phyloP scores from a whole-genome alignment of 1,284 basidiomycete species.

The Rugiboletus extremiorientalis region DNA sequence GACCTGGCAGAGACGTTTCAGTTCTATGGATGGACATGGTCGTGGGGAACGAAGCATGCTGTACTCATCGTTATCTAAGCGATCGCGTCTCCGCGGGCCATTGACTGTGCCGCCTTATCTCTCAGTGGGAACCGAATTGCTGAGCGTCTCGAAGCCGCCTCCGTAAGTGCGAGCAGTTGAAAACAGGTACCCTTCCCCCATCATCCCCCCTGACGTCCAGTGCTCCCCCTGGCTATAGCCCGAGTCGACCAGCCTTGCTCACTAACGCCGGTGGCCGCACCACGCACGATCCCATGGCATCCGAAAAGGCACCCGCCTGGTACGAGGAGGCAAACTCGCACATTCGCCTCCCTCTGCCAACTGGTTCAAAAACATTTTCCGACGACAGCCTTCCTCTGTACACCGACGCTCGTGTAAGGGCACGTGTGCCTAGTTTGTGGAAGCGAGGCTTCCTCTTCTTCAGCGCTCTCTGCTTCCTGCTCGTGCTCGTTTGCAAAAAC shows the following conservation, averaged over 20 bases:
- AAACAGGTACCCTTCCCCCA: background rate
- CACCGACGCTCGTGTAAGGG: background rate
- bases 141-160: background rate
- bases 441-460: constrained; percentile 14
- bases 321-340: background rate
- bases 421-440: constrained; percentile 7
- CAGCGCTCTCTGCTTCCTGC: constrained; percentile 16
- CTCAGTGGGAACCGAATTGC: background rate
- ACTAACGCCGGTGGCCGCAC: background rate
- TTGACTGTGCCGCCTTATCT: too few species aligned
- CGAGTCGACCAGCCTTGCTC: background rate
- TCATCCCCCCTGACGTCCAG: background rate
- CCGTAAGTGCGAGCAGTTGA: background rate
- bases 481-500: constrained; percentile 8
- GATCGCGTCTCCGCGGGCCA: background rate
- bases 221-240: background rate
- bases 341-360: background rate
- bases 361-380: background rate
- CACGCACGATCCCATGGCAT: constrained; percentile 1
- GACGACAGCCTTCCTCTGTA: constrained; percentile 27
- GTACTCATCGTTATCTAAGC: constrained; percentile 14
- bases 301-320: background rate
- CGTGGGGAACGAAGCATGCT: background rate
- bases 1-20: background rate
- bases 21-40: constrained; percentile 7